Evolutionary conservation across 2,329 filamentous ascomycete genomes (phyloP).

Genomic region (Remersonia thermophila): DNA sequence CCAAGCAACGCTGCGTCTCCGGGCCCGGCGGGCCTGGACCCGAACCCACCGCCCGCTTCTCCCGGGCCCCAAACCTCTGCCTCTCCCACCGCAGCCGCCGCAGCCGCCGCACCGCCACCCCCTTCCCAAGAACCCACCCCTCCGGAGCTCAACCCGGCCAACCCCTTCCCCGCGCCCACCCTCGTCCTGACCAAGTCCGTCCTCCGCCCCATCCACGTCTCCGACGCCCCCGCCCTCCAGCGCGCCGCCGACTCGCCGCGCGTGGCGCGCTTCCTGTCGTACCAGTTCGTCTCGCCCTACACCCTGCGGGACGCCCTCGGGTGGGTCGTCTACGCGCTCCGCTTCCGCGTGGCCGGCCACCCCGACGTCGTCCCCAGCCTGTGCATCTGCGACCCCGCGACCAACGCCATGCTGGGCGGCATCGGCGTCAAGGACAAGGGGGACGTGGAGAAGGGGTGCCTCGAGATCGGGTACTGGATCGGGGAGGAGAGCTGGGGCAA

Average conservation of each 20-base stretch:
- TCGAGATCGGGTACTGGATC: slow-evolving; percentile 40
- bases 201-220: slow-evolving; percentile 28
- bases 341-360: slow-evolving; percentile 11
- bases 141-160: slow-evolving; percentile 2
- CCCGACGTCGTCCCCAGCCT: slow-evolving; percentile 5
- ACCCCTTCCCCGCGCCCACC: slow-evolving; percentile 16
- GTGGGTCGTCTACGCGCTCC: slow-evolving; percentile 22
- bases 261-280: slow-evolving; percentile 28
- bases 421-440: slow-evolving; percentile 27
- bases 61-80: no score
- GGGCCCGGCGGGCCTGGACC: no score
- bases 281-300: slow-evolving; percentile 36
- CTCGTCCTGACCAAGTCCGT: slow-evolving; percentile 21
- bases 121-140: neutral
- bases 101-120: neutral
- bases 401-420: slow-evolving; percentile 27
- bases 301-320: slow-evolving; percentile 25
- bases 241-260: slow-evolving; percentile 26
- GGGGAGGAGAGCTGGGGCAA: slow-evolving; percentile 31
- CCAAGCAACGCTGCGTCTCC: no score
- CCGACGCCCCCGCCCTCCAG: slow-evolving; percentile 27
- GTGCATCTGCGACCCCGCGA: slow-evolving; percentile 23
- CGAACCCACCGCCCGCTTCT: no score
- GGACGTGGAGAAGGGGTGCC: slow-evolving; percentile 30
- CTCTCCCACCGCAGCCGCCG: neutral